Conservation (phyloP, 306 rosid genomes). For the Inga oerstediana region DNA sequence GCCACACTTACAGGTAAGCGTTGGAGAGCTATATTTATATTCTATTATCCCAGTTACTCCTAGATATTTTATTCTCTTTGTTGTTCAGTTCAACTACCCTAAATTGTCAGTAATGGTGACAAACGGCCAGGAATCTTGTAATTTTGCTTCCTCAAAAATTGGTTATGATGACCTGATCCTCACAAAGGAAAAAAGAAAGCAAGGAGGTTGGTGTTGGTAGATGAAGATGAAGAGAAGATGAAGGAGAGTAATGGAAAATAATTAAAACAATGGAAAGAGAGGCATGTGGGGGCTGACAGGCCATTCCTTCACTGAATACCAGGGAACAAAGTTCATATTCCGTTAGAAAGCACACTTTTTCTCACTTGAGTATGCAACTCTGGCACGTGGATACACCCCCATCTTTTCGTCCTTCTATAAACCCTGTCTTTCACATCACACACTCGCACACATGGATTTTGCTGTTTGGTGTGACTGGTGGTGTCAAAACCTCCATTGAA, state of each 20-base stretch:
- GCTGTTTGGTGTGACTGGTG: constrained; percentile 52
- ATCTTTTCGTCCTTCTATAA: constrained; percentile 45
- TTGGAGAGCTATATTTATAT: constrained; percentile 40
- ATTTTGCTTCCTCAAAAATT: constrained; percentile 52
- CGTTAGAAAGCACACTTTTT: constrained; percentile 32
- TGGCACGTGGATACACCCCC: constrained; percentile 47
- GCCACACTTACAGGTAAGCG: constrained; percentile 47
- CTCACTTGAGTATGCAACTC: constrained; percentile 46
- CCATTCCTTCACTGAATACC: constrained; percentile 74
- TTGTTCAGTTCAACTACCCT: constrained; percentile 36
- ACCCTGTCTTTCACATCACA: constrained; percentile 44
- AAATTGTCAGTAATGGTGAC: constrained; percentile 57
- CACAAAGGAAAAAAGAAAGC: constrained; percentile 23
- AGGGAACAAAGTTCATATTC: constrained; percentile 51
- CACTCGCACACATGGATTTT: constrained; percentile 32
- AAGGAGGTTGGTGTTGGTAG: constrained; percentile 40
- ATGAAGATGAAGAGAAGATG: constrained; percentile 24
- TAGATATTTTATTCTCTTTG: constrained; percentile 45
- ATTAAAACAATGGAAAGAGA: constrained; percentile 20
- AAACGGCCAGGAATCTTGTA: constrained; percentile 69
- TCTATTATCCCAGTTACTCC: constrained; percentile 33
- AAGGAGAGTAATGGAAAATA: background rate
- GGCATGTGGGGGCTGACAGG: constrained; percentile 74
- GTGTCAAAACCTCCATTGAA: constrained; percentile 40
- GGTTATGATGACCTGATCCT: constrained; percentile 35